phyloP scores from a whole-genome alignment of 129 eudicot genomes.

The Flaveria sonorensis region DNA sequence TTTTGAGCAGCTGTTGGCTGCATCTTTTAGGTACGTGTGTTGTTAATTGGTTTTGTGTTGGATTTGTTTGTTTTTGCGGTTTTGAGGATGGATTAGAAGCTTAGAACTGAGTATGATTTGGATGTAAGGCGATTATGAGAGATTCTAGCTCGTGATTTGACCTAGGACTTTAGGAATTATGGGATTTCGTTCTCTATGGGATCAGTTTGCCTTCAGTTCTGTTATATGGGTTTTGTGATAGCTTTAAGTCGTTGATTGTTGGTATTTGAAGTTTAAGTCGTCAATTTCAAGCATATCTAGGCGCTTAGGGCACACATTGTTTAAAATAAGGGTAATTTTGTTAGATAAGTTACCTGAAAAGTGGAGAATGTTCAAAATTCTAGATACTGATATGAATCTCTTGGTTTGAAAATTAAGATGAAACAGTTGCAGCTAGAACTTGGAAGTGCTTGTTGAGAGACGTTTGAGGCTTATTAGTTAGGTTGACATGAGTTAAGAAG shows the following conservation, averaged over 20 bases:
- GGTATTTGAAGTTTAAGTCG: neutral
- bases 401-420: constrained; percentile 8
- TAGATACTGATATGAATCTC: neutral
- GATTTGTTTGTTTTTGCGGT: neutral
- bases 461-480: neutral
- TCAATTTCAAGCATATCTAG: neutral
- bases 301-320: neutral
- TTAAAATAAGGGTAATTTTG: neutral
- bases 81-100: neutral
- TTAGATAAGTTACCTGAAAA: neutral
- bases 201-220: neutral
- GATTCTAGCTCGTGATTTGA: constrained; percentile 13
- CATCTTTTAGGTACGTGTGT: neutral
- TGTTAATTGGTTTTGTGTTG: neutral
- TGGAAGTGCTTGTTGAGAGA: neutral
- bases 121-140: neutral
- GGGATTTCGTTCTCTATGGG: neutral
- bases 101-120: constrained; percentile 15
- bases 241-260: constrained; percentile 7
- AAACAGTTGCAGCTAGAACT: neutral
- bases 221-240: neutral
- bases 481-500: neutral
- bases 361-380: neutral
- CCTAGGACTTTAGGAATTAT: neutral
- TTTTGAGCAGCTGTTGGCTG: constrained; percentile 3